phyloP scores from a whole-genome alignment of 2,329 filamentous ascomycete species.

The Neofusicoccum cordaticola region DNA sequence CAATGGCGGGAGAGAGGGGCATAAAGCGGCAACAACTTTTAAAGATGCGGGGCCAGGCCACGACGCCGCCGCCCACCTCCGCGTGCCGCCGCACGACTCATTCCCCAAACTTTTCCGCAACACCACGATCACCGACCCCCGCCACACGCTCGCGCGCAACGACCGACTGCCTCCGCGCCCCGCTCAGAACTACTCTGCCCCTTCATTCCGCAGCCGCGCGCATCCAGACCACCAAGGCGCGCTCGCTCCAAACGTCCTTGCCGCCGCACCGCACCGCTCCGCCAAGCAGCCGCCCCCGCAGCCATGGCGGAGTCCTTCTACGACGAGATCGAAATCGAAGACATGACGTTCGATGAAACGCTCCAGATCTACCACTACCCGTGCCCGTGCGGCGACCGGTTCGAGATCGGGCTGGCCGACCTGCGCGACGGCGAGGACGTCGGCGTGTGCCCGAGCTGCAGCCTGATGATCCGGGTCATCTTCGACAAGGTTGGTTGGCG shows the following conservation, averaged over 20 bases:
- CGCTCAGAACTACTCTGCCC: not conserved
- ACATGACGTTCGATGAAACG: slow-evolving; percentile 84
- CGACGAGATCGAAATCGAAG: slow-evolving; percentile 96
- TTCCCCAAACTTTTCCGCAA: not conserved
- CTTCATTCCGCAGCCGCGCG: no score
- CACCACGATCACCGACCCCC: not conserved
- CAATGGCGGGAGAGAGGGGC: no score
- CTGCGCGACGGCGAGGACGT: slow-evolving; percentile 87
- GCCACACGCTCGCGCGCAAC: not conserved
- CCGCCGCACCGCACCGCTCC: not conserved
- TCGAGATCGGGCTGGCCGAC: slow-evolving; percentile 84
- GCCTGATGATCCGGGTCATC: slow-evolving; percentile 92
- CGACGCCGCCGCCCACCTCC: not conserved
- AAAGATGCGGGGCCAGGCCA: no score
- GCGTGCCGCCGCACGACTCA: not conserved
- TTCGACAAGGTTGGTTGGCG: slow-evolving; percentile 70
- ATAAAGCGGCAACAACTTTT: not conserved
- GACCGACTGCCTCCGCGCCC: not conserved
- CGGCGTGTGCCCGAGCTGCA: slow-evolving; percentile 96
- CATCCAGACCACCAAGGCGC: no score
- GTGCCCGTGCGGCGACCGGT: slow-evolving; percentile 94
- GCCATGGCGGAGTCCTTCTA: slow-evolving; percentile 67
- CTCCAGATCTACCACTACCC: slow-evolving; percentile 93
- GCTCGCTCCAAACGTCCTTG: not conserved
- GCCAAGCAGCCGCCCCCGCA: not conserved